Evolutionary conservation across 257 asterid genomes (phyloP), one percentile per base, ranked within the genome.

Genomic region (Osmanthus fragrans): DNA sequence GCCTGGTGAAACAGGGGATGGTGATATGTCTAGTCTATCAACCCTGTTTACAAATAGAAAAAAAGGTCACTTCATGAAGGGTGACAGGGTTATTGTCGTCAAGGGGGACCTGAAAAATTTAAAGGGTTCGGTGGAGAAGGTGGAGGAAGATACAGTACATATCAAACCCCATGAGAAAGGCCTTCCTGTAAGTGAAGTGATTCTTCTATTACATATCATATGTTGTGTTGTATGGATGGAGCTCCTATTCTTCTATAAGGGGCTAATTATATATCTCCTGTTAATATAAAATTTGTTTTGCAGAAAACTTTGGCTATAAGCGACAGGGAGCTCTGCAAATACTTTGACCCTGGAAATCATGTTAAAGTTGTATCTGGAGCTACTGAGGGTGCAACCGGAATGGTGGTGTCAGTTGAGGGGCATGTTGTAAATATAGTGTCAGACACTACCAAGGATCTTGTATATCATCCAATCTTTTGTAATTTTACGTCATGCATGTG

Each of bases 371-470:
- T 89, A 58, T 80, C 98, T 75, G 99, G 99, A 76, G 91, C 96
- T 70, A 82, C 91, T 4, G 98, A 93, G 86, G 99, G 99, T 81
- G 98, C 97, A 16, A 96, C 97, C 47, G 98, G 99, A 39, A 93
- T 96, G 99, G 99, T 93, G 65, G 98, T 92, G 76, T 92, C 98
- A 12, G 96, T 96, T 77, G 92, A 96, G 87, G 97, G 97, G 34
- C 99, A 96, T 82, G 92, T 96, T 80, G 99, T 96, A 73, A 90
- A 93, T 86, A 76, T 93, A 78, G 97, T 96, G 36, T 96, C 99
- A 29, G 99, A 96, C 83, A 90, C 98, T 10, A 96, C 99, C n/a
- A 93, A 93, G 85, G 99, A 92, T 79, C 90, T 90, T 80, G 99
- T 96, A 92, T 67, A 89, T 75, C 47, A 42, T 36, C 39, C 65